These are phyloP conservation scores for Lasiosphaeris hirsuta DNA, from an alignment of 495 filamentous ascomycete species.

Conservation along the genomic window DNA sequence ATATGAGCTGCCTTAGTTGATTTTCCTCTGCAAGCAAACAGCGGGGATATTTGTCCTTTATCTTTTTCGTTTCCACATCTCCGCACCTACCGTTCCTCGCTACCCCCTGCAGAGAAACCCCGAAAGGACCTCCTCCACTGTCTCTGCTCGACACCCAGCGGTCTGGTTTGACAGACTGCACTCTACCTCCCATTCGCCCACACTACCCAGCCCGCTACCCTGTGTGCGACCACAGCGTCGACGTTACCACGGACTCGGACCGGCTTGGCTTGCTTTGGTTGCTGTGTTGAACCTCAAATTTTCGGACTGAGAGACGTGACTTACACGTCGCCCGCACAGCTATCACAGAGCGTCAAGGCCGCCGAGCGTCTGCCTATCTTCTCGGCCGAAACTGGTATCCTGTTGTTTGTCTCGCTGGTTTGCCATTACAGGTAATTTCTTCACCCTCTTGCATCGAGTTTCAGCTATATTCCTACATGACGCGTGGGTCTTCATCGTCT, in stretches of 20 bases:
- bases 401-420: constrained; percentile 5
- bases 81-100: constrained; percentile 6
- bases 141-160: constrained; percentile 12
- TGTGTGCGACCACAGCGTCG: constrained; percentile 10
- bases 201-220: neutral
- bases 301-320: neutral
- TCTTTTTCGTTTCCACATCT: neutral
- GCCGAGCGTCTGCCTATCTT: neutral
- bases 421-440: neutral
- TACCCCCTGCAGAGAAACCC: constrained; percentile 1
- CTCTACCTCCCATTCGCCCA: constrained; percentile 9
- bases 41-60: neutral
- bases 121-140: constrained; percentile 4
- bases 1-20: no score
- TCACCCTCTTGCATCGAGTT: no score
- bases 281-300: constrained; percentile 5
- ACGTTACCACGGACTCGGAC: constrained; percentile 16
- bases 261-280: constrained; percentile 3
- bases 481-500: no score
- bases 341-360: neutral
- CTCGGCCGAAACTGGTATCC: neutral
- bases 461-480: no score
- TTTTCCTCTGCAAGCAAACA: no score
- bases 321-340: constrained; percentile 3
- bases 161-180: constrained; percentile 21